Evolutionary conservation across 2,329 filamentous ascomycete species (phyloP), one percentile per base, ranked within the genome.

Genomic region (Lachnellula subtilissima): DNA sequence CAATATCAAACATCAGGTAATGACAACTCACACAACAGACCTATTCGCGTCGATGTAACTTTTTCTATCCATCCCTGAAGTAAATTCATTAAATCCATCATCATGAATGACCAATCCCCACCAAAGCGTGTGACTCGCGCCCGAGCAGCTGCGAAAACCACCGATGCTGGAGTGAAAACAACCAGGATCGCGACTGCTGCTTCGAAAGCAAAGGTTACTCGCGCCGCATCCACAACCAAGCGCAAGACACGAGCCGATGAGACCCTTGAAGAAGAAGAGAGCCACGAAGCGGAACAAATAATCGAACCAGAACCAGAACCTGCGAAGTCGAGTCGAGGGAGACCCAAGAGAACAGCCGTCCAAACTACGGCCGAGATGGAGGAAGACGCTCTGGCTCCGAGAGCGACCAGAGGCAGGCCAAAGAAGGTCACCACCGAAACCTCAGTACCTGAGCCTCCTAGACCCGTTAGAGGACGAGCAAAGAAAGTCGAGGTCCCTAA

Each of bases 121-220:
- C 82, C 81, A 37, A 83, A 83, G 71, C 78, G 82, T 61, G 76
- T 84, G 65, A 84, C 82, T 59, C 78, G 82, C 62, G 74, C 76
- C 46, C 67, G 75, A 63, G 75, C 74, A 56, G 75, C 75, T 48
- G 73, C 74, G 39, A 74, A 73, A 61, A 67, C 65, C 22, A 67
- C 63, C 52, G 72, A 76, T 55, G 65, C 72, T 25, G 66, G 70
- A 43, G 64, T 69, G 37, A 76, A 76, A 63, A 72, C 73, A 2
- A 74, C 76, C 56, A 79, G 72, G 57, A 73, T 78, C 59, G 71
- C 77, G 58, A 78, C 79, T 62, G 74, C 79, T 55, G 73, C 77
- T 14, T 73, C 78, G 35, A 78, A 67, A 60, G 64, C 66, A 17
- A 71, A 74, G 65, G 70, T 74, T 19, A 67, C 65, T 52, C 61